These are phyloP conservation scores for Neurospora sp. DNA, from an alignment of 495 filamentous ascomycete genomes.

Conservation along the genomic window DNA sequence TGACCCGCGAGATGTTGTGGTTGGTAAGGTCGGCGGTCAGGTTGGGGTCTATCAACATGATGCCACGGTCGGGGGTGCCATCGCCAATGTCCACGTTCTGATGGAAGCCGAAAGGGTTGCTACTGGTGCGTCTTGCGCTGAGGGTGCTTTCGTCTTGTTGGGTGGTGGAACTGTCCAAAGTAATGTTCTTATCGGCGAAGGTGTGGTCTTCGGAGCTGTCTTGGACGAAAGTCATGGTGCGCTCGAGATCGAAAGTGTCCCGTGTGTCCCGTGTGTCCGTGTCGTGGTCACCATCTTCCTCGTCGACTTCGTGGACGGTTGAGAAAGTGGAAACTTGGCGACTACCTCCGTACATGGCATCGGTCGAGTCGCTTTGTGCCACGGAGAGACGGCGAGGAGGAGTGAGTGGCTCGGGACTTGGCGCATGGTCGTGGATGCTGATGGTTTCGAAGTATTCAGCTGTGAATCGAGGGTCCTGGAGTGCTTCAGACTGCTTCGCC, in stretches of 20 bases:
- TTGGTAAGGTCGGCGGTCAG: neutral
- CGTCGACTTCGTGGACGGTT: neutral
- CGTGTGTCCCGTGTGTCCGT: neutral
- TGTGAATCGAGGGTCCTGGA: neutral
- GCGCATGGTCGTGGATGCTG: neutral
- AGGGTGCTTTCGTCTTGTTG: neutral
- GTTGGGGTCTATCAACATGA: neutral
- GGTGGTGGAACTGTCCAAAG: neutral
- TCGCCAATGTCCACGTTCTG: neutral
- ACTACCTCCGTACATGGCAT: neutral
- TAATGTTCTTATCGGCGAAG: neutral
- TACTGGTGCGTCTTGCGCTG: neutral
- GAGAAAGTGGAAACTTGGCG: neutral
- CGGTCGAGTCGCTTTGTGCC: neutral
- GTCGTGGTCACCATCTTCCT: neutral
- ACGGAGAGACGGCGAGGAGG: neutral
- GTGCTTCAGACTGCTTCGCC: neutral
- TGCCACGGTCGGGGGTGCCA: neutral
- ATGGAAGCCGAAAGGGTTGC: neutral
- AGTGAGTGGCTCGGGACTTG: neutral
- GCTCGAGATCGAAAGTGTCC: neutral
- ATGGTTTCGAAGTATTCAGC: neutral
- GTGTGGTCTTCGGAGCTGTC: neutral
- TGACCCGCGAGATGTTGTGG: neutral
- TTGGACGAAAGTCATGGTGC: neutral